Evolutionary conservation across 768 basidiomycete genomes (phyloP), one percentile per base, ranked within the genome.

Genomic region (Daedaleopsis sinensis): DNA sequence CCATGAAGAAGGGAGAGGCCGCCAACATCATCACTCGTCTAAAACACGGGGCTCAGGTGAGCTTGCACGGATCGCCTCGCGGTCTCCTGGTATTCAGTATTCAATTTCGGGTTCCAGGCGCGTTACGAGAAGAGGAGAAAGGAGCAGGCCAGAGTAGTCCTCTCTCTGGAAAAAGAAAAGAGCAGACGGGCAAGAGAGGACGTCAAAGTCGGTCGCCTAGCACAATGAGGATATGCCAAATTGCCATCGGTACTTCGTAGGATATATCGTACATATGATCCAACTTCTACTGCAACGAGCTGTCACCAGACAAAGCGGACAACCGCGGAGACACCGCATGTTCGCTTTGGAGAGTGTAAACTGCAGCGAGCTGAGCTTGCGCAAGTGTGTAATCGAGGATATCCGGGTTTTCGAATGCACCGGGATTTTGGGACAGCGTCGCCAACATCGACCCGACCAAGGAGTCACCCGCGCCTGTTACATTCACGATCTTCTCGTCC

Each of bases 381-480:
- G 73, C 73, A 15, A 94, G 77, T 4, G 80, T 71, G 18, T 70
- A 65, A 1, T 78, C 77, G 58, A 93, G 67, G 2, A 74, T 66
- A 4, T 61, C 59, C 13, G 82, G 84, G 57, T 78, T 73, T n/a
- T 77, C 72, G 59, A 90, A 84, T 5, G 76, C 70, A 23, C 71
- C 66, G 11, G 79, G 81, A 27, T 74, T 67, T 21, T 78, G 66
- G 7, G 78, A 72, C 13, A 94, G 73, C 10, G 78, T 77, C 6
- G 93, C 89, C n/a, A 96, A 73, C 35, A 97, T 69, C 1, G 89
- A 85, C 7, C 95, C 96, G 1, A 92, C 94, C 24, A 97, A 83
- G 3, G 92, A 89, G 74, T 98, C 96, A 0, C 96, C 96, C 1
- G 93, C 95, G 1, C 96, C 96, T 0, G 96, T 98, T 10, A 93